Conservation (phyloP, 2,329 filamentous ascomycete genomes). For the Dactylellina drechsleri region DNA sequence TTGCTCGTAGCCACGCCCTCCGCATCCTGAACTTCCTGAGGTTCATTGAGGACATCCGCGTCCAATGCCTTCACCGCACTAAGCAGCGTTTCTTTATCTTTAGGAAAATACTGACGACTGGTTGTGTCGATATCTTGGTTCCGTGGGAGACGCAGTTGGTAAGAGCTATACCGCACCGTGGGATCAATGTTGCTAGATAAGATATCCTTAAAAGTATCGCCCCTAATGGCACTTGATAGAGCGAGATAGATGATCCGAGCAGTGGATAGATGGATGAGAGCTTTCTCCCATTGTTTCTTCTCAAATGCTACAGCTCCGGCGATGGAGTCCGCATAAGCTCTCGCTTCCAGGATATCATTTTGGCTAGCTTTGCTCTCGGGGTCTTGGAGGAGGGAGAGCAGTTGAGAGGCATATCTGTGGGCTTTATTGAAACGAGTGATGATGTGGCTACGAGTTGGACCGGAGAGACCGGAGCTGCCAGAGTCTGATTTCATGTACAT, state of each 20-base stretch:
- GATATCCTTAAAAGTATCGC: constrained; percentile 85
- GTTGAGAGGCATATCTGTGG: constrained; percentile 73
- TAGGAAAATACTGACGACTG: constrained; percentile 80
- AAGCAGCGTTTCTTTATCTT: constrained; percentile 68
- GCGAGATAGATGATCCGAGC: constrained; percentile 84
- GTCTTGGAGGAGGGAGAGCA: constrained; percentile 75
- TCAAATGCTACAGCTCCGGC: constrained; percentile 83
- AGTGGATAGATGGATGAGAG: constrained; percentile 78
- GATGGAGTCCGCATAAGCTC: constrained; percentile 81
- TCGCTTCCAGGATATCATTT: constrained; percentile 82
- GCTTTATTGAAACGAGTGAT: constrained; percentile 87
- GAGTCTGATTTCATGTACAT: constrained; percentile 87
- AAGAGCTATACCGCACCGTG: constrained; percentile 92
- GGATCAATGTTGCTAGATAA: constrained; percentile 88
- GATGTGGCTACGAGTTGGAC: constrained; percentile 85
- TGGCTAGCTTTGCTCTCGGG: constrained; percentile 72
- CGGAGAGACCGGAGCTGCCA: constrained; percentile 80
- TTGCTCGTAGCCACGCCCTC: constrained; percentile 63
- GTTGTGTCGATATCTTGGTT: constrained; percentile 83
- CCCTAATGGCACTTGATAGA: constrained; percentile 73
- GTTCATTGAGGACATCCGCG: constrained; percentile 70
- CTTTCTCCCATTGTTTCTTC: constrained; percentile 84
- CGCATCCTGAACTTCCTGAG: constrained; percentile 66
- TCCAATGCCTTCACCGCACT: constrained; percentile 77
- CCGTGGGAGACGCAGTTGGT: constrained; percentile 86